Evolutionary conservation across 805 yeast species (phyloP).

Genomic region (Saccharomycopsis sp.): DNA sequence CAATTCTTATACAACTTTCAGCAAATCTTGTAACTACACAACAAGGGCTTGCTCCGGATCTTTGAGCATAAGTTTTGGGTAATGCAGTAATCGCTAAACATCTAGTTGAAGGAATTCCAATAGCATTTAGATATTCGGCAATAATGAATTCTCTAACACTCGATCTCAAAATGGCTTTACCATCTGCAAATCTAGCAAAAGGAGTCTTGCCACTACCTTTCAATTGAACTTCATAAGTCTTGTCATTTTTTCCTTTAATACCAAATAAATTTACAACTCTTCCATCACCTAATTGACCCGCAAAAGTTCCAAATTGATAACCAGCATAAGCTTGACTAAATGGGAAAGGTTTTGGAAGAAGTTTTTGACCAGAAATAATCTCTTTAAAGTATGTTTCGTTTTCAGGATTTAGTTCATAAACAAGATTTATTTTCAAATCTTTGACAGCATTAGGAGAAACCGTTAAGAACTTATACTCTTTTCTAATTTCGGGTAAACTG

Average conservation of each 20-base stretch:
- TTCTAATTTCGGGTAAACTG: slow-evolving; percentile 55
- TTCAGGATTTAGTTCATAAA: slow-evolving; percentile 21
- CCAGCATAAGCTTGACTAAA: slow-evolving; percentile 93
- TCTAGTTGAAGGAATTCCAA: slow-evolving; percentile 81
- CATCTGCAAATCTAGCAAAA: slow-evolving; percentile 90
- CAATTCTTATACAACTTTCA: slow-evolving; percentile 77
- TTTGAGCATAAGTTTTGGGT: slow-evolving; percentile 68
- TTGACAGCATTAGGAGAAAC: slow-evolving; percentile 49
- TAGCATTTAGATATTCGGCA: slow-evolving; percentile 68
- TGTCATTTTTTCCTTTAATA: slow-evolving; percentile 33
- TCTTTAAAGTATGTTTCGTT: slow-evolving; percentile 37
- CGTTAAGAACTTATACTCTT: slow-evolving; percentile 41
- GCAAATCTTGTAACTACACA: slow-evolving; percentile 82
- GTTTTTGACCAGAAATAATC: slow-evolving; percentile 52
- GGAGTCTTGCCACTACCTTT: slow-evolving; percentile 94
- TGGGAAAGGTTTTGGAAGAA: slow-evolving; percentile 46
- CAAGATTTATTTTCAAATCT: slow-evolving; percentile 44
- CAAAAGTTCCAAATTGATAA: slow-evolving; percentile 91
- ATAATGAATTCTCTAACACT: slow-evolving; percentile 81
- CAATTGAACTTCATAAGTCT: slow-evolving; percentile 58
- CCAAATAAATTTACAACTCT: slow-evolving; percentile 79
- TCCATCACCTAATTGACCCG: slow-evolving; percentile 97
- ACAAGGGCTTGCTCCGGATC: slow-evolving; percentile 63
- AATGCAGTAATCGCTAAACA: slow-evolving; percentile 64
- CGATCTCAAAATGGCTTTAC: slow-evolving; percentile 85